Base-by-base conservation (phyloP, 805 yeast genomes). In the Myxozyma lipomycoides region DNA sequence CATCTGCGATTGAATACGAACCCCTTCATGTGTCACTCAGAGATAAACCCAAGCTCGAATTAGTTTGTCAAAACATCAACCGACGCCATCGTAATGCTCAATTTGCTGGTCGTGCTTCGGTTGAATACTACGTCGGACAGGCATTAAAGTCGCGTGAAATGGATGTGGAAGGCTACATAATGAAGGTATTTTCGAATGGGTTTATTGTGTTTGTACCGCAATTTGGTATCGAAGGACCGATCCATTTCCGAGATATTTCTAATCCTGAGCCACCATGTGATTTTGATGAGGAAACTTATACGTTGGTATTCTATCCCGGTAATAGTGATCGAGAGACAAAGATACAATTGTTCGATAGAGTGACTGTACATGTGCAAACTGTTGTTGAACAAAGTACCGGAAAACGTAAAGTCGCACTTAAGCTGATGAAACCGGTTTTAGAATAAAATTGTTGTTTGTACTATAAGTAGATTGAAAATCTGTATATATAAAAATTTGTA, bases 1-100 rank as follows among this genome's bases (percentile, higher is more conserved):
- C 98, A 0, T 97, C 95, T n/a, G 96, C 99, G 1, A 93, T 93
- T 52, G 95, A 86, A 0, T 93, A 91, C 67, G 98, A 93, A 67
- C 77, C 83, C 24, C 70, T 91, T 57, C 88, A 86, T 63, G 74
- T 83, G 52, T 76, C 81, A 42, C 96, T 91, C 63, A 78, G 95
- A 63, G 96, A 90, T 65, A 93, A 89, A 69, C 74, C 73, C 63
- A 88, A 87, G 72, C 86, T 93, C 90, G 97, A 91, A 58, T 67
- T 81, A 57, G 82, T 93, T 52, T 89, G 90, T 62, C 81, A 81
- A 60, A 93, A 93, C 65, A 90, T 93, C 65, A 93, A 93, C 73
- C 82, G 78, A 61, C 83, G 96, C 61, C 99, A 93, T 68, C 81
- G 98, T 70, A 93, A 93, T 66, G 98, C 98, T 0, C 99, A 93